Evolutionary conservation across 306 rosid genomes (phyloP), one percentile per base, ranked within the genome.

Genomic region (Quercus variabilis): DNA sequence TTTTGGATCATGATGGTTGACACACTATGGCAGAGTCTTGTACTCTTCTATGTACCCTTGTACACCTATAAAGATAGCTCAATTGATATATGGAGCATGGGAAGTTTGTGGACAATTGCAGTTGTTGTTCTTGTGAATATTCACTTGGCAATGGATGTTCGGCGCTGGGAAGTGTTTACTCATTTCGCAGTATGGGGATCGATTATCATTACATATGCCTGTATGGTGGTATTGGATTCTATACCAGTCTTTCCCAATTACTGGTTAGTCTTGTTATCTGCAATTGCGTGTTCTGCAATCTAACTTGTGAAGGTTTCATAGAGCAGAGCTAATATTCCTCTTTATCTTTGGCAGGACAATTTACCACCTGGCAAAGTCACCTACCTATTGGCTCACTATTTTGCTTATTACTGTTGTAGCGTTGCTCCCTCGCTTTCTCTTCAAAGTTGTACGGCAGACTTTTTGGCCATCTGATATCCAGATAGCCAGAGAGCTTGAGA

Each of bases 1-100:
- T 96, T 96, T 85, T 96, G 98, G 98, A 85, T 93, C 71, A 91
- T 92, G 72, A 93, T 96, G 98, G 79, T 90, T 35, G 99, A 96
- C 90, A 96, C 98, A 26, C 79, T 96, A 57, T 96, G 99, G 99
- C 99, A 96, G 91, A 96, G 99, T 86, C 94, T 96, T 74, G 97
- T 89, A 84, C 93, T 90, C 77, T 93, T 91, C 84, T 96, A 89
- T 79, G 54, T 85, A 28, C 99, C 99, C 20, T 51, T 91, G 76
- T 90, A 89, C 85, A 87, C 91, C 58, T 96, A 91, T 76, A 88
- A 85, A 89, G 96, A 89, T 80, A 90, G 98, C 82, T 58, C 97
- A 46, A 89, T 96, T 20, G 99, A 96, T 82, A 86, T 92, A 75
- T 96, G 97, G 96, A 91, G 99, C 87, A 88, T 96, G 85, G 99